Evolutionary conservation across 768 basidiomycete species (phyloP), one percentile per base, ranked within the genome.

Genomic region (Pleurotus cornucopiae): DNA sequence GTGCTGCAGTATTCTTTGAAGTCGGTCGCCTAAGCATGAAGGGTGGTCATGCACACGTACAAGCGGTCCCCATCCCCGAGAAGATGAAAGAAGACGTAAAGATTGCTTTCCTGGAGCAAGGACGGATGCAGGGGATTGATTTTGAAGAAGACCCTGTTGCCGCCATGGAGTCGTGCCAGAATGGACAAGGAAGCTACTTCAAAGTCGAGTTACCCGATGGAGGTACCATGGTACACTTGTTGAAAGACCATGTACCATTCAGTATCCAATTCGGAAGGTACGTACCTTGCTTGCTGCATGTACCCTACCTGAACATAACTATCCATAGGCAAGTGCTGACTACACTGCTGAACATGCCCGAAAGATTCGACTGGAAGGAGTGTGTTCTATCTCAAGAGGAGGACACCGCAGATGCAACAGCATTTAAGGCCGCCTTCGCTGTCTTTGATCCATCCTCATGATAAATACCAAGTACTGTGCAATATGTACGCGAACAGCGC

Each of bases 11-110:
- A 23, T 77, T 84, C 39, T 98, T 95, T 63, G 97, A 98, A 71
- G 85, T 98, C 18, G 91, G 88, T 11, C 81, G 95, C 6, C 68
- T 94, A 43, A 82, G 82, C 56, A 82, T 87, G 2, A 90, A 89
- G 70, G 95, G 94, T 7, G 96, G 94, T 0, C 97, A 99, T 65
- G 94, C 94, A 12, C 96, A 98, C 70, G 76, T 97, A 6, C 97
- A 98, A 67, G 85, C 81, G 37, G 81, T 92, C 1, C 91, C 94
- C 21, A 69, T 95, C 5, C 92, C 94, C 0, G 59, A 70, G n/a
- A 75, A 76, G 41, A 67, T 91, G 39, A 72, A 83, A 60, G 76
- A 80, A 47, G 75, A 81, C 57, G 80, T 96, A 9, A 88, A 88
- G 67, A 72, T 79, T 9, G 77, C 84, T 9, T 98, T 98, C 69